These are phyloP conservation scores for Fraxinus xanthoxyloides DNA, from an alignment of 305 asterid genomes.

Conservation along the genomic window DNA sequence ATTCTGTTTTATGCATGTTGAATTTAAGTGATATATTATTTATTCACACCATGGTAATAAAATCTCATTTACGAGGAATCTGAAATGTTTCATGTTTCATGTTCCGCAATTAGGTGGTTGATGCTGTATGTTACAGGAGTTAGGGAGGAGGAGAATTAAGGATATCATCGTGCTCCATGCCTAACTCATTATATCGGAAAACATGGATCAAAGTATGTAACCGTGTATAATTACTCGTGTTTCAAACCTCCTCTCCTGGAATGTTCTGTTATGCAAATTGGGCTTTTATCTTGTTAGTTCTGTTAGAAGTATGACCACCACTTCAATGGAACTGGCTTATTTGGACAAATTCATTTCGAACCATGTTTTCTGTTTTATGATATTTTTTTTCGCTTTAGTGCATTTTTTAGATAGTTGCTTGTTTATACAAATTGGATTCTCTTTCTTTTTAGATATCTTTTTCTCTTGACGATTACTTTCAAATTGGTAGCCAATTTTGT, in stretches of 20 bases:
- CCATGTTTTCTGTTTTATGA: not conserved
- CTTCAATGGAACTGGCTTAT: not conserved
- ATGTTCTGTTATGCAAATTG: not conserved
- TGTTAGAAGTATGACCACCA: not conserved
- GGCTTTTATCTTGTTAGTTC: not conserved
- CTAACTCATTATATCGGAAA: not conserved
- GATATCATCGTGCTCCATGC: not conserved
- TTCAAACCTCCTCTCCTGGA: not conserved
- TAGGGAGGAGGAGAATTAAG: not conserved
- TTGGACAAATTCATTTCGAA: not conserved
- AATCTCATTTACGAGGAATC: not conserved
- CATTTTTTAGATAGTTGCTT: not conserved
- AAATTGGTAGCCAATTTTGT: not conserved
- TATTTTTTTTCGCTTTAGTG: not conserved
- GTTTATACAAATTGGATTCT: not conserved
- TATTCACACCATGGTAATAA: not conserved
- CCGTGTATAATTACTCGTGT: not conserved
- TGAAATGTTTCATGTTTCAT: not conserved
- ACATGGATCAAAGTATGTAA: constrained; percentile 6
- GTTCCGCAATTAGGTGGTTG: not conserved
- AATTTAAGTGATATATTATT: not conserved
- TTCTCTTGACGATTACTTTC: not conserved
- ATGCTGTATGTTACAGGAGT: not conserved
- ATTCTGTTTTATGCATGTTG: not conserved
- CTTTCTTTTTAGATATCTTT: not conserved